phyloP scores from a whole-genome alignment of 352 stramenopile species.

The Phytophthora ramorum region DNA sequence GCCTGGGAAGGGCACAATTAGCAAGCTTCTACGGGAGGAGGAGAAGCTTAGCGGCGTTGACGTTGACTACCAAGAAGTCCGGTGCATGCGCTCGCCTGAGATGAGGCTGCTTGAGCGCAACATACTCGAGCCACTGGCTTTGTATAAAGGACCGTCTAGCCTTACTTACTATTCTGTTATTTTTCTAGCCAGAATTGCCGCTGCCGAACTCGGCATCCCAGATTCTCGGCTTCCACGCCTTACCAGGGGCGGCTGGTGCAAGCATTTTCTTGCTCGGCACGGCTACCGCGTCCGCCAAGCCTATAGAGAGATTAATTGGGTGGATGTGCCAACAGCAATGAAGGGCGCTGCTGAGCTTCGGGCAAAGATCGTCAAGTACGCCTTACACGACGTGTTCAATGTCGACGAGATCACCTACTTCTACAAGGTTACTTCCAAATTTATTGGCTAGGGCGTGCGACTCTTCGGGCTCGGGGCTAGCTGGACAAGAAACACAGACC shows the following conservation, averaged over 20 bases:
- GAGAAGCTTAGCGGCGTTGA: no score
- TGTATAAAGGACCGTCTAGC: no score
- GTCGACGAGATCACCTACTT: constrained; percentile 4
- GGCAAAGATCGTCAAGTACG: constrained; percentile 3
- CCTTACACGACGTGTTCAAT: constrained; percentile 5
- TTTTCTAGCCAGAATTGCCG: neutral
- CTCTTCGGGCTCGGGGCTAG: neutral
- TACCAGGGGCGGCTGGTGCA: neutral
- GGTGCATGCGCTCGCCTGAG: no score
- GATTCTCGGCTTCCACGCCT: neutral
- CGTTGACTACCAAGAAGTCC: no score
- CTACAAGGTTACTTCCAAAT: constrained; percentile 1
- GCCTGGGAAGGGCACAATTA: no score
- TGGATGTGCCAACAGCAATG: neutral
- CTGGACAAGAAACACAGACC: neutral
- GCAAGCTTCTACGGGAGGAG: no score
- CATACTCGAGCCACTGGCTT: no score
- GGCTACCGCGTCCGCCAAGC: constrained; percentile 1
- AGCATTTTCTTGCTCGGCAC: neutral
- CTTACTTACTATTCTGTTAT: no score
- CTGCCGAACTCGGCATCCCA: constrained; percentile 1
- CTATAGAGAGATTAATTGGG: neutral
- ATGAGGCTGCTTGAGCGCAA: no score
- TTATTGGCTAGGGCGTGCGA: neutral
- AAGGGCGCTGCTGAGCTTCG: neutral